Percentiles rank a stretch among this genome's conserved stretches.
Evolutionary conservation across 1,284 basidiomycete genomes (phyloP).

Genomic region (Rhodofomes roseus): DNA sequence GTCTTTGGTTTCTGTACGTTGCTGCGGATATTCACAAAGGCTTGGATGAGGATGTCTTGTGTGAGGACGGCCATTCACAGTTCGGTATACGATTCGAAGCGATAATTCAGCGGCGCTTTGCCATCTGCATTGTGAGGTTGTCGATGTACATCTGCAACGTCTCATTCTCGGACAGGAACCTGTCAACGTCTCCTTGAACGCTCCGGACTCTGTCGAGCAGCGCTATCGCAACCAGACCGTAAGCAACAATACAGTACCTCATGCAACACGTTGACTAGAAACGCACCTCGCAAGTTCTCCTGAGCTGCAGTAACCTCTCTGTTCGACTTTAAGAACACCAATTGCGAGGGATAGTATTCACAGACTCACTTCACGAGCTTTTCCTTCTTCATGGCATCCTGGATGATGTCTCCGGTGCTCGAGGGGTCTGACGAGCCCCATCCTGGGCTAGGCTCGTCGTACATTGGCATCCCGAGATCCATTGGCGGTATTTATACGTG

Average conservation of each 20-base stretch:
- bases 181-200: constrained; percentile 74
- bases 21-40: not conserved
- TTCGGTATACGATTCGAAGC: not conserved
- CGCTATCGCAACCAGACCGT: constrained; percentile 36
- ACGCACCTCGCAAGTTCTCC: constrained; percentile 67
- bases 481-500: too few species aligned
- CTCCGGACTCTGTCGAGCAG: constrained; percentile 62
- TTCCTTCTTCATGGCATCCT: constrained; percentile 72
- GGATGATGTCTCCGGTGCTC: constrained; percentile 57
- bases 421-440: constrained; percentile 52
- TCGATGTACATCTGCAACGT: constrained; percentile 87
- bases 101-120: constrained; percentile 55
- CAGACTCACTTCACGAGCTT: constrained; percentile 49
- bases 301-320: constrained; percentile 74
- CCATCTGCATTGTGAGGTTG: constrained; percentile 81
- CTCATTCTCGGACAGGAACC: constrained; percentile 72
- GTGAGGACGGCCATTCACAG: not conserved
- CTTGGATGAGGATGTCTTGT: not conserved
- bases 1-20: not conserved
- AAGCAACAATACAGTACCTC: not conserved
- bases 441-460: constrained; percentile 49
- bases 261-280: not conserved
- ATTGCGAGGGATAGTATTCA: not conserved
- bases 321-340: not conserved
- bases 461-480: constrained; percentile 44